Conservation (phyloP, 129 eudicot species). For the Chrysanthemum lavandulifolium region DNA sequence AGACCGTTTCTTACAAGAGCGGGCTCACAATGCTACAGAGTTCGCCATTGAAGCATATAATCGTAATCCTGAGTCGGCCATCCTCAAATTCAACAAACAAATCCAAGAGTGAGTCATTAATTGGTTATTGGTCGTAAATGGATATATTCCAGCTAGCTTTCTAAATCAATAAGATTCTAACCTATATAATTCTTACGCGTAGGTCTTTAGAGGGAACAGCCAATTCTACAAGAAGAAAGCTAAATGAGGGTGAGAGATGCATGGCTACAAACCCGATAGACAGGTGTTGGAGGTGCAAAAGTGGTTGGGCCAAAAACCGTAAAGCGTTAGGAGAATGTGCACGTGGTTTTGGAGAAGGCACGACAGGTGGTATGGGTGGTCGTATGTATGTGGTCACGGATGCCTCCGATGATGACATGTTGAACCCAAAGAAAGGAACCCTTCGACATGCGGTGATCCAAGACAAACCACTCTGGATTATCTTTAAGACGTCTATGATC, state of each 20-base stretch:
- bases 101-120: constrained; percentile 35
- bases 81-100: constrained; percentile 36
- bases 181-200: background rate
- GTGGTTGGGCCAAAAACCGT: constrained; percentile 52
- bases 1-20: constrained; percentile 36
- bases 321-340: constrained; percentile 59
- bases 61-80: constrained; percentile 40
- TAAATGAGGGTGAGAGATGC: constrained; percentile 34
- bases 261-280: constrained; percentile 69
- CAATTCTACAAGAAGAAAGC: constrained; percentile 47
- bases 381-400: constrained; percentile 59
- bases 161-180: background rate
- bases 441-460: constrained; percentile 80
- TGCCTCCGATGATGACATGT: constrained; percentile 42
- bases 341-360: constrained; percentile 53
- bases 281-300: constrained; percentile 68
- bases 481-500: constrained; percentile 47
- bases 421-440: constrained; percentile 66
- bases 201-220: constrained; percentile 16
- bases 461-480: constrained; percentile 68
- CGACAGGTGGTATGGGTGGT: constrained; percentile 67
- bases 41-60: constrained; percentile 29
- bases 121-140: background rate
- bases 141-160: background rate
- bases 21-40: constrained; percentile 33